phyloP scores from a whole-genome alignment of 139 green algal genomes.

The Closterium sp. region DNA sequence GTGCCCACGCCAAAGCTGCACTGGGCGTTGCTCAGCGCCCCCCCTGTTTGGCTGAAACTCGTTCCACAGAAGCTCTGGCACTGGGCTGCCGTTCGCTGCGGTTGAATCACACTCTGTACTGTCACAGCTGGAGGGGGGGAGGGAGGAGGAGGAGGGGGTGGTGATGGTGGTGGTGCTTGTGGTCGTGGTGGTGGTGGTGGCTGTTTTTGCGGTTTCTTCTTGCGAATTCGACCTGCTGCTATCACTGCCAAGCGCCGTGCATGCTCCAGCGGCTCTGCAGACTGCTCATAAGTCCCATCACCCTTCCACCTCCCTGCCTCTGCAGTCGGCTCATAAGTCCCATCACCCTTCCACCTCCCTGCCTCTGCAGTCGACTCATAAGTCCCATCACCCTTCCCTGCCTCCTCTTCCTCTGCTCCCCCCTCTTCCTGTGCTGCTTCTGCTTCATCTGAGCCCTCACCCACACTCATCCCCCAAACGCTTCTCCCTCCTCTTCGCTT shows the following conservation, averaged over 20 bases:
- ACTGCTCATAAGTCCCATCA: too few species aligned
- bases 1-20: neutral
- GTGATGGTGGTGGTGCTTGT: neutral
- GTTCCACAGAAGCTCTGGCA: neutral
- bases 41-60: neutral
- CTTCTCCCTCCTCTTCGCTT: too few species aligned
- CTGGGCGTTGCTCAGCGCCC: neutral
- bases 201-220: neutral
- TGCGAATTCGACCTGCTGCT: neutral
- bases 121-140: neutral
- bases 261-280: too few species aligned
- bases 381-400: too few species aligned
- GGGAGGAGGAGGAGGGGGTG: neutral
- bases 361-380: too few species aligned
- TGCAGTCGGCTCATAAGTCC: too few species aligned
- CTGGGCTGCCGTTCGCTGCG: neutral
- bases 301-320: too few species aligned
- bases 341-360: too few species aligned
- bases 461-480: too few species aligned
- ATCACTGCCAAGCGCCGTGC: neutral
- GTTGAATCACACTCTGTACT: neutral
- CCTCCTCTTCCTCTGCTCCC: too few species aligned
- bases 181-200: neutral
- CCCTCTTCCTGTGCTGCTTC: too few species aligned
- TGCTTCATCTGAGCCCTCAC: too few species aligned